Percentiles rank a stretch among this genome's conserved stretches.
These are phyloP conservation scores for Aureobasidium subglaciale DNA, from an alignment of 2,329 filamentous ascomycete species.

Conservation along the genomic window DNA sequence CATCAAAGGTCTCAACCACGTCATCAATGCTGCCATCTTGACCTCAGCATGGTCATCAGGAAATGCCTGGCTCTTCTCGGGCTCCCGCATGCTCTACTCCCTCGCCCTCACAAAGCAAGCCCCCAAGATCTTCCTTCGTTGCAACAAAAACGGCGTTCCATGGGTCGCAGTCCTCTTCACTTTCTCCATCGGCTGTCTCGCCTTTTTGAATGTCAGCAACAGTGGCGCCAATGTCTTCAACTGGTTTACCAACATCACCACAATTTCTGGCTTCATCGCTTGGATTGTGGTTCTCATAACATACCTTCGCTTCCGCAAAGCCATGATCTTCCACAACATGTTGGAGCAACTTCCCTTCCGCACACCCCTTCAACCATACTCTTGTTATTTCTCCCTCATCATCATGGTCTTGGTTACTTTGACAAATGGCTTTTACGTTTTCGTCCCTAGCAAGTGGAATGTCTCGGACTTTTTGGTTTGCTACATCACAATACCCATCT, in stretches of 20 bases:
- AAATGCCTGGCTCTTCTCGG: constrained; percentile 53
- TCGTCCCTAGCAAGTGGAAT: constrained; percentile 41
- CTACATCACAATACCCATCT: constrained; percentile 50
- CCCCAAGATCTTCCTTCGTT: constrained; percentile 46
- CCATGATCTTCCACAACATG: constrained; percentile 42
- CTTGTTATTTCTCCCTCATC: constrained; percentile 43
- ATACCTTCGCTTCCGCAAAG: constrained; percentile 46
- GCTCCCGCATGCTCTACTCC: constrained; percentile 50
- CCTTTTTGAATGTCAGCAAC: constrained; percentile 31
- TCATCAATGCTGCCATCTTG: constrained; percentile 57
- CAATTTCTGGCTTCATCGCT: constrained; percentile 32
- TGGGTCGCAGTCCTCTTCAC: constrained; percentile 40
- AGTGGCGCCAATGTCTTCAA: constrained; percentile 33
- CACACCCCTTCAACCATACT: constrained; percentile 46
- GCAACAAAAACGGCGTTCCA: constrained; percentile 46
- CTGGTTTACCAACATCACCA: constrained; percentile 37
- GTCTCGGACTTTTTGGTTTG: constrained; percentile 45
- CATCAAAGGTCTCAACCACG: constrained; percentile 30
- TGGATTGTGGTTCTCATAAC: constrained; percentile 38
- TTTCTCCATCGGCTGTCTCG: constrained; percentile 31
- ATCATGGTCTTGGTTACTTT: constrained; percentile 45
- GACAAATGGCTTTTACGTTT: constrained; percentile 52
- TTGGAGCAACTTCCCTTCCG: constrained; percentile 44
- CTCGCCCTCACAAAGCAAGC: constrained; percentile 51
- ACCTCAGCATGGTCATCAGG: constrained; percentile 53